A percentile compares a stretch with the other conserved stretches of the same genome.
Evolutionary conservation across 2,329 filamentous ascomycete genomes (phyloP).

Genomic region (Pseudogymnoascus sp.): DNA sequence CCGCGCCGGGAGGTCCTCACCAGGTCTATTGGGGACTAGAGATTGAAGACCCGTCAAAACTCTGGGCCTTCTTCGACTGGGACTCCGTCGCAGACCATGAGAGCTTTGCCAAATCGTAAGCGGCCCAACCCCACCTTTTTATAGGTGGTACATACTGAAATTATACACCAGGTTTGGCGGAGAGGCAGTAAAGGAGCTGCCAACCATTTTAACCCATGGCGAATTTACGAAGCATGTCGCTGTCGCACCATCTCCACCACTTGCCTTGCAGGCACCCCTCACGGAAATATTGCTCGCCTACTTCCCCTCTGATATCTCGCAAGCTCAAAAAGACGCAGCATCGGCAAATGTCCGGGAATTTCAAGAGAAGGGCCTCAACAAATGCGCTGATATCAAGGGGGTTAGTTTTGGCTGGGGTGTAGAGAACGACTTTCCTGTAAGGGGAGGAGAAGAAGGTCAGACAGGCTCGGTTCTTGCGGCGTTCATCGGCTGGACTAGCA

Average conservation of each 20-base stretch:
- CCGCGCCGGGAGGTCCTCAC: slow-evolving; percentile 18
- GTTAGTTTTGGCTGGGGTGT: slow-evolving; percentile 27
- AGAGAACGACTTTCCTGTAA: slow-evolving; percentile 28
- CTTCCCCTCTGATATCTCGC: slow-evolving; percentile 3
- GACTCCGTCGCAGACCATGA: slow-evolving; percentile 23
- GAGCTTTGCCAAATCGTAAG: slow-evolving; percentile 20
- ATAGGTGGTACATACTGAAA: background rate
- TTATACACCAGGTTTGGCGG: slow-evolving; percentile 14
- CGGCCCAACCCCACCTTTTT: background rate
- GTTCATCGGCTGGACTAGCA: slow-evolving; percentile 34
- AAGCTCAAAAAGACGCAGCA: background rate
- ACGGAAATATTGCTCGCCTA: slow-evolving; percentile 4
- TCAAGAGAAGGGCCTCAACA: slow-evolving; percentile 9
- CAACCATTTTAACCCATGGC: slow-evolving; percentile 17
- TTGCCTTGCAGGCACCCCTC: slow-evolving; percentile 18
- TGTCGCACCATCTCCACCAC: slow-evolving; percentile 13
- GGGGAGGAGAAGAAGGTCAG: slow-evolving; percentile 25
- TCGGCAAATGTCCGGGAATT: background rate
- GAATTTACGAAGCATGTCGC: slow-evolving; percentile 22
- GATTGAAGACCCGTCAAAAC: slow-evolving; percentile 18
- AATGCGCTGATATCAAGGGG: slow-evolving; percentile 16
- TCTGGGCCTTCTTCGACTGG: slow-evolving; percentile 26
- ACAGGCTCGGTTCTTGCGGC: slow-evolving; percentile 23
- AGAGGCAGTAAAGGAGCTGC: slow-evolving; percentile 19
- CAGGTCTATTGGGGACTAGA: slow-evolving; percentile 21